Conservation (phyloP, 2,329 filamentous ascomycete genomes). For the Penicillium brasilianum region DNA sequence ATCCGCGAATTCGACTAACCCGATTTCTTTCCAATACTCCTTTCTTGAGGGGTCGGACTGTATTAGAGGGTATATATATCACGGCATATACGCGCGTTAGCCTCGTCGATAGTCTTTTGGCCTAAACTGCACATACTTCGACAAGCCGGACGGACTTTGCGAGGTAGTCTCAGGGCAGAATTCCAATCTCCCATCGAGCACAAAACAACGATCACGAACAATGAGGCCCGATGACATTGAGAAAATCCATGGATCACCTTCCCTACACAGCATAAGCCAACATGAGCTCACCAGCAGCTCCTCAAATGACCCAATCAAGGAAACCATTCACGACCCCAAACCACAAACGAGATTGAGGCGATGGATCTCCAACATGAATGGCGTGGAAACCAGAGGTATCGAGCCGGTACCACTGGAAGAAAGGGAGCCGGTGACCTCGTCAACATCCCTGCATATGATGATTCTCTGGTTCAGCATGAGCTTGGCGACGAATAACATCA, state of each 20-base stretch:
- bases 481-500: constrained; percentile 48
- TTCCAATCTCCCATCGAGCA: not conserved
- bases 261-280: constrained; percentile 31
- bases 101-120: not conserved
- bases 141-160: not conserved
- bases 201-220: not conserved
- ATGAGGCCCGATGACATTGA: constrained; percentile 34
- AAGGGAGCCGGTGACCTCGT: constrained; percentile 32
- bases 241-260: constrained; percentile 32
- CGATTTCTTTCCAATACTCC: not conserved
- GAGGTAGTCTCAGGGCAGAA: not conserved
- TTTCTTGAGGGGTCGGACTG: not conserved
- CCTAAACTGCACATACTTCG: not conserved
- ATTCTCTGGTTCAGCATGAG: constrained; percentile 49
- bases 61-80: not conserved
- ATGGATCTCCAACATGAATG: constrained; percentile 33
- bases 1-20: not conserved
- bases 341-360: constrained; percentile 27
- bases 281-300: constrained; percentile 28
- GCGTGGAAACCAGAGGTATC: constrained; percentile 35
- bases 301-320: constrained; percentile 19
- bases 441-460: constrained; percentile 37
- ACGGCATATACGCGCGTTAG: not conserved
- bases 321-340: constrained; percentile 9
- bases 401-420: constrained; percentile 37